Percentiles rank a stretch among this genome's conserved stretches.
phyloP scores from a whole-genome alignment of 805 yeast genomes.

The Metschnikowia dekortorum region DNA sequence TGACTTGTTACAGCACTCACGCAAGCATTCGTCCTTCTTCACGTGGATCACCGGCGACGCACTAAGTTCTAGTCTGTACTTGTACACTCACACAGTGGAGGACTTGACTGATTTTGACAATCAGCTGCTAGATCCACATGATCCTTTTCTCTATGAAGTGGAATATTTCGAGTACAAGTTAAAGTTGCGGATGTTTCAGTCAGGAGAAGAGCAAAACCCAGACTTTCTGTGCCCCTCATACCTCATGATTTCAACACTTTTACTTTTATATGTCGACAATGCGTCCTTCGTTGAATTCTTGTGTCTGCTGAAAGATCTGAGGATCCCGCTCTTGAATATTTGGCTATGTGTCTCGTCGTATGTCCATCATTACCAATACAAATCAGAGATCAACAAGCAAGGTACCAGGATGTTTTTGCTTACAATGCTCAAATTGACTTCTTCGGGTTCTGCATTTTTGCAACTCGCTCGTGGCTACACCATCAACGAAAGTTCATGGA shows the following conservation, averaged over 20 bases:
- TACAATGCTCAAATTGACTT: slow-evolving; percentile 24
- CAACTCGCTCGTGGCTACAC: slow-evolving; percentile 2
- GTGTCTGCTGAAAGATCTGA: background rate
- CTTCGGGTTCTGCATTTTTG: slow-evolving; percentile 4
- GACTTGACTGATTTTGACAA: slow-evolving; percentile 15
- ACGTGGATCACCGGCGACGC: slow-evolving; percentile 17
- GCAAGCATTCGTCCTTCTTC: slow-evolving; percentile 14
- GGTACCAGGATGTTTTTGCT: slow-evolving; percentile 26
- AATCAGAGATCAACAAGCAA: slow-evolving; percentile 19
- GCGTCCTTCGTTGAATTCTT: slow-evolving; percentile 7
- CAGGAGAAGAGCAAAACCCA: background rate
- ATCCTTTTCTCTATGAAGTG: slow-evolving; percentile 19
- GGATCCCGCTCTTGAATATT: slow-evolving; percentile 17
- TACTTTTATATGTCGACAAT: slow-evolving; percentile 10
- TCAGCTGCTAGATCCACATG: slow-evolving; percentile 11
- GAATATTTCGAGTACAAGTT: slow-evolving; percentile 13
- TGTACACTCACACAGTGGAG: slow-evolving; percentile 15
- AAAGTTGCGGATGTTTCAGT: slow-evolving; percentile 3
- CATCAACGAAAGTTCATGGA: slow-evolving; percentile 38
- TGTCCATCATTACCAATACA: slow-evolving; percentile 35
- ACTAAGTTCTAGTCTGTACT: slow-evolving; percentile 11
- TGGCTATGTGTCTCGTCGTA: slow-evolving; percentile 39
- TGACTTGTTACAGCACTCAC: slow-evolving; percentile 11
- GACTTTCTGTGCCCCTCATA: slow-evolving; percentile 10
- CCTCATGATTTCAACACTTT: slow-evolving; percentile 9